Evolutionary conservation across 2,329 filamentous ascomycete genomes (phyloP), one percentile per base, ranked within the genome.

Genomic region (Gnomoniopsis smithogilvyi): DNA sequence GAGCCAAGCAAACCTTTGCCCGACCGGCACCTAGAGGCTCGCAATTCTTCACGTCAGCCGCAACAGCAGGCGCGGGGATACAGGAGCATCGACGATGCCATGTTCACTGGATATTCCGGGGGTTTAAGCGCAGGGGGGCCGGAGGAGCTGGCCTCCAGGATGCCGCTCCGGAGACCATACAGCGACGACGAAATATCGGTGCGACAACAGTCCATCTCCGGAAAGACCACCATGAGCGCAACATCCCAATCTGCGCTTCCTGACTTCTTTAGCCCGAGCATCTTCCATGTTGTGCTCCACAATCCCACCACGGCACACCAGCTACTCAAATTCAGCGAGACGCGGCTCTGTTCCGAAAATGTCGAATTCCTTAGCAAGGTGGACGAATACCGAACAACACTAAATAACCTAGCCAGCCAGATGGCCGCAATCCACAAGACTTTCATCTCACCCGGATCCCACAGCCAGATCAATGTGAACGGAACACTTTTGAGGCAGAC

Each of bases 321-420:
- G 47, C 68, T 78, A n/a, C 68, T 72, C 43, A 72, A 71, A 49
- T 78, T 76, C 62, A 74, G 73, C 62, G 71, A 75, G 59, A 70
- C 67, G 48, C 67, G 72, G 36, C 65, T 73, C 14, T 76, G 74
- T 63, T 72, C 70, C 3, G 76, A 78, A 58, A 76, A 78, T 57
- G 69, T 78, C 65, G 75, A 78, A 55, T 80, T 81, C 61, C 65
- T 81, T 30, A 68, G 75, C 21, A 78, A 78, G 72, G 78, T 79
- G 3, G 76, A 80, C 47, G 72, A 75, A 50, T 81, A 80, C 62
- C 71, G 72, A 54, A 69, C 68, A 8, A 70, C 74, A 0, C 64
- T 82, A 19, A 73, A 75, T 38, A 70, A 74, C 48, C 63, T 79
- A 12, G 70, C 72, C 67, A 64, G 67, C 54, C 53, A 74, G 62